Conservation (phyloP, 805 yeast genomes). For the Saccharomycopsis vini region DNA sequence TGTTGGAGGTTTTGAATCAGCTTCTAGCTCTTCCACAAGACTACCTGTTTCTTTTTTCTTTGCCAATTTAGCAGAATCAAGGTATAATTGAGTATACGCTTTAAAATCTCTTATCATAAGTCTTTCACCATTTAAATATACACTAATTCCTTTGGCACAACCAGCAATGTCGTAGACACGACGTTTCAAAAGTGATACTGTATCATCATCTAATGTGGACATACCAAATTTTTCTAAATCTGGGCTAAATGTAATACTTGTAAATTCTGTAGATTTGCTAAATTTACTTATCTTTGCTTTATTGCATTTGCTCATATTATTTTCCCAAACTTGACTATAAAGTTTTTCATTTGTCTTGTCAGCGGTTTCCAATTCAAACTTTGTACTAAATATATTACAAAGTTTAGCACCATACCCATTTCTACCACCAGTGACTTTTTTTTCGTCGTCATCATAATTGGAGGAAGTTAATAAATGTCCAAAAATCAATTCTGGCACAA, state of each 20-base stretch:
- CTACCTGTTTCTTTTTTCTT: not conserved
- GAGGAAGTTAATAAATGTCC: constrained; percentile 93
- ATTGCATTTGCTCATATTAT: constrained; percentile 73
- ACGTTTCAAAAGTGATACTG: constrained; percentile 74
- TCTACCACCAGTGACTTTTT: constrained; percentile 97
- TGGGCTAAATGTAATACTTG: constrained; percentile 82
- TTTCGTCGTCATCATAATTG: constrained; percentile 90
- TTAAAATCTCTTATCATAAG: constrained; percentile 70
- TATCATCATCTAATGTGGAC: constrained; percentile 76
- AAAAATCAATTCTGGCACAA: constrained; percentile 92
- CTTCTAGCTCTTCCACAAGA: constrained; percentile 23
- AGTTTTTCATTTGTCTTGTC: constrained; percentile 53
- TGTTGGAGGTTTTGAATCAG: constrained; percentile 31
- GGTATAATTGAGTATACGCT: constrained; percentile 80
- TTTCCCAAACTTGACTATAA: constrained; percentile 78
- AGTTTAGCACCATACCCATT: constrained; percentile 97
- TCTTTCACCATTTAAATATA: constrained; percentile 66
- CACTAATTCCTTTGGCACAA: constrained; percentile 74
- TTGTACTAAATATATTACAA: constrained; percentile 90
- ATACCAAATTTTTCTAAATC: constrained; percentile 79
- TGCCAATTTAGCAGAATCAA: constrained; percentile 49
- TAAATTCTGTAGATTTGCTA: constrained; percentile 57
- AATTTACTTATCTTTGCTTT: constrained; percentile 62
- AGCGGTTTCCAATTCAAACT: constrained; percentile 82
- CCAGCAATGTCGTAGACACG: constrained; percentile 96